phyloP scores from a whole-genome alignment of 2,329 filamentous ascomycete species.

The Fusarium sp. region DNA sequence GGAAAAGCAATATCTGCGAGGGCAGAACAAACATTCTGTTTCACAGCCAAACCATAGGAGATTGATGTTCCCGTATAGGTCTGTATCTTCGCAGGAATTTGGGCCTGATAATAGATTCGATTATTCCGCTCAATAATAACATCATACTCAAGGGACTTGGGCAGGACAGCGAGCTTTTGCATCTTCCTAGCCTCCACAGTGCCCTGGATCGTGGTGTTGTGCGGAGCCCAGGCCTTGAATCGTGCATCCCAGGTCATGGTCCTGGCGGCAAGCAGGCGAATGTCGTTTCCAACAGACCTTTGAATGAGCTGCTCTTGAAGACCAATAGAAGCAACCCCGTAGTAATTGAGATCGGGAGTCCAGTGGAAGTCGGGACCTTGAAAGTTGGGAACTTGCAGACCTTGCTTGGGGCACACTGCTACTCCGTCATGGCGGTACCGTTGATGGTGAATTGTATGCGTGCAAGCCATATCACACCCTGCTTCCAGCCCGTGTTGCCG shows the following conservation, averaged over 20 bases:
- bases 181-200: neutral
- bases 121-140: no score
- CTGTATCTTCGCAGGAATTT: no score
- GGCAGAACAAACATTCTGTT: no score
- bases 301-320: constrained; percentile 21
- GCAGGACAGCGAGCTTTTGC: neutral
- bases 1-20: no score
- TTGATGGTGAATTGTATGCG: constrained; percentile 11
- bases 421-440: constrained; percentile 5
- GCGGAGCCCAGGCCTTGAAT: constrained; percentile 11
- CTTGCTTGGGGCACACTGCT: neutral
- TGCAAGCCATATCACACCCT: constrained; percentile 18
- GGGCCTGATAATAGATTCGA: no score
- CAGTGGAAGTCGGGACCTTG: constrained; percentile 15
- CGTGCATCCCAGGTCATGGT: constrained; percentile 5
- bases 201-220: neutral
- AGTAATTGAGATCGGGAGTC: constrained; percentile 12
- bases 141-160: no score
- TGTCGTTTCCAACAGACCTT: constrained; percentile 8
- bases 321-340: constrained; percentile 12
- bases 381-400: constrained; percentile 11
- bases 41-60: no score
- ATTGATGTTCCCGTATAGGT: no score
- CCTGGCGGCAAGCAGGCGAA: constrained; percentile 11
- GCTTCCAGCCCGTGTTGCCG: constrained; percentile 15